Evolutionary conservation across 352 stramenopile genomes (phyloP), one percentile per base, ranked within the genome.

Genomic region (Globisporangium okanoganense): DNA sequence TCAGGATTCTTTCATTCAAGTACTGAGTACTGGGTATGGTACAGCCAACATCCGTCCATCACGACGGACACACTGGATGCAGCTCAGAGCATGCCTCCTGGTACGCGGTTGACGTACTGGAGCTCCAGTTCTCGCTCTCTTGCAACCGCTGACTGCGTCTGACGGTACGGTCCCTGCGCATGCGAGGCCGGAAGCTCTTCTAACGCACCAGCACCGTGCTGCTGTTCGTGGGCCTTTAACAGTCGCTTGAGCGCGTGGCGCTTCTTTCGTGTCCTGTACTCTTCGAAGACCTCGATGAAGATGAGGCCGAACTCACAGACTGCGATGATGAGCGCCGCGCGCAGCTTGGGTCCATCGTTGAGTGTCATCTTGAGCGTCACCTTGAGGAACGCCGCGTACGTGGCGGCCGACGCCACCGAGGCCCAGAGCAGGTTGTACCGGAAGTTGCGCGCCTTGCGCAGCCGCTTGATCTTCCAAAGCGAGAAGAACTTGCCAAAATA

Each of bases 401-500:
- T 63, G 13, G 79, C 43, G 10, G 79, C 76, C 14, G 78, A 64
- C 18, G 81, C 61, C 33, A 92, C 67, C 9, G 78, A 86, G 29
- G 72, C 69, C 57, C 88, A 70, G 67, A 92, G 79, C 51, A 92
- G 66, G 60, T 92, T 92, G 76, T 92, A 92, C 61, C 87, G 87
- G 73, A 88, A 92, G 67, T 92, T 88, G 52, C 77, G 79, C 38
- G 79, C 73, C 62, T 88, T 88, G 58, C 82, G 76, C 60, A 92
- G 71, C 0, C 79, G 78, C 60, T 92, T 89, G 68, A 92, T 90
- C 62, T 78, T 76, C 68, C 73, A 84, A 70, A 78, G 80, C 50
- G 84, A 89, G 60, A 91, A 67, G 52, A 92, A 92, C 70, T 92
- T 88, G 59, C 72, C 79, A 64, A 92, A 90, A 67, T 92, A 92